phyloP scores from a whole-genome alignment of 495 filamentous ascomycete genomes.

The Penicillium silybi region DNA sequence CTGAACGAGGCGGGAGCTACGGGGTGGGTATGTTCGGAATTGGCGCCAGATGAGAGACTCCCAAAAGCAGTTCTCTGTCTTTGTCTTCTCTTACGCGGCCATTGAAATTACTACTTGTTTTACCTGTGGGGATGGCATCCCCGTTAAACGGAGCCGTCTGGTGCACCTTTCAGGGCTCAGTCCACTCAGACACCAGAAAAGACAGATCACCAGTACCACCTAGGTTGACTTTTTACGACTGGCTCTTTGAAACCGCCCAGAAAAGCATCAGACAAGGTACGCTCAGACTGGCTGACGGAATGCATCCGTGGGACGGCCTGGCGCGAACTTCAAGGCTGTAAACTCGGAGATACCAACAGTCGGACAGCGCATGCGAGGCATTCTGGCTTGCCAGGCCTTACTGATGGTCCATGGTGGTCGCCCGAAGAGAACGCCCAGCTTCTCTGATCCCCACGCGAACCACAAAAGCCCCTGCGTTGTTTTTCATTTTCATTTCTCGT shows the following conservation, averaged over 20 bases:
- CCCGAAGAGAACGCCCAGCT: neutral
- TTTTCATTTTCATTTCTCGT: conserved; percentile 34
- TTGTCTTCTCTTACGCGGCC: conserved; percentile 11
- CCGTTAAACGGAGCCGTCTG: neutral
- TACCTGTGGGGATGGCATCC: conserved; percentile 8
- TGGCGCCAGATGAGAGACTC: conserved; percentile 36
- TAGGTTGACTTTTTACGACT: neutral
- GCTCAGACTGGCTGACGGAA: neutral
- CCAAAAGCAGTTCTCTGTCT: conserved; percentile 21
- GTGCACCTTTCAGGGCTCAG: neutral
- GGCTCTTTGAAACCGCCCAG: neutral
- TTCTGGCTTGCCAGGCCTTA: neutral
- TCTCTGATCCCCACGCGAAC: neutral
- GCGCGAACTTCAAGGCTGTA: neutral
- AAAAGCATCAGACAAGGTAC: neutral
- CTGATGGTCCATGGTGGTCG: neutral
- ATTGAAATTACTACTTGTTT: neutral
- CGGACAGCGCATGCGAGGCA: neutral
- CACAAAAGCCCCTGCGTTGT: conserved; percentile 5
- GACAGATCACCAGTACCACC: neutral
- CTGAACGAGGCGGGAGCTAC: conserved; percentile 44
- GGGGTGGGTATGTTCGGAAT: conserved; percentile 49
- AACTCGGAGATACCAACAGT: neutral
- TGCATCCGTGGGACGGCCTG: neutral
- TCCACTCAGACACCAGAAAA: neutral